Base-by-base conservation (phyloP, 495 filamentous ascomycete genomes). In the Clavariopsis aquatica region DNA sequence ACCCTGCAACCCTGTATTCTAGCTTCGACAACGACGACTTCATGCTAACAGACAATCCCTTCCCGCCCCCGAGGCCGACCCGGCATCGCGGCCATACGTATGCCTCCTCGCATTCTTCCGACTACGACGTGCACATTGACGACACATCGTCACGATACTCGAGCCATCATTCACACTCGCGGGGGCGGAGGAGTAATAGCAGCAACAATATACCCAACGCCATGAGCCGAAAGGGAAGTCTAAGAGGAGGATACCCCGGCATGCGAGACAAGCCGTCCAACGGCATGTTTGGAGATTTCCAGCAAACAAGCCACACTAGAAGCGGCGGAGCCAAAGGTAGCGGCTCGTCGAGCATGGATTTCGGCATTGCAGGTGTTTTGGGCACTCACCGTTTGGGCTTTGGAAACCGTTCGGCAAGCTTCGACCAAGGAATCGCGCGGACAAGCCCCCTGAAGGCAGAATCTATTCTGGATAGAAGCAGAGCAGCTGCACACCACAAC, bases 141-240 rank as follows among this genome's bases (percentile, higher is more conserved):
- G 87, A 90, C 64, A 84, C 89, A 62, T 77, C 82, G 6, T 86
- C 79, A 67, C 80, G 81, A 57, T 82, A 85, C 47, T 89, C 89
- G 36, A 79, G 76, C 46, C 78, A 80, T 45, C 69, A 76, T n/a
- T 84, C 86, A 29, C 83, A 76, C 17, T 84, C 86, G 31, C 83
- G 87, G 23, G 84, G 85, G 10, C 83, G 87, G 53, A 83, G 90
- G 49, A 95, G 91, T 76, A 89, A 90, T 72, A 94, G 89, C 78
- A 91, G 88, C 75, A 91, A 90, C 0, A 86, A 87, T 66, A 86
- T 88, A 68, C 87, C 85, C 46, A 78, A 81, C 9, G 78, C 80
- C n/a, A 72, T 87, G 27, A 82, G 80, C 36, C 81, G 85, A 47
- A 85, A 87, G 64, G 88, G 88, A 62, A 89, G 84, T 74, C 73